A percentile compares a stretch with the other conserved stretches of the same genome.
Conservation (phyloP, 768 basidiomycete species). For the Pleurotus platypus region DNA sequence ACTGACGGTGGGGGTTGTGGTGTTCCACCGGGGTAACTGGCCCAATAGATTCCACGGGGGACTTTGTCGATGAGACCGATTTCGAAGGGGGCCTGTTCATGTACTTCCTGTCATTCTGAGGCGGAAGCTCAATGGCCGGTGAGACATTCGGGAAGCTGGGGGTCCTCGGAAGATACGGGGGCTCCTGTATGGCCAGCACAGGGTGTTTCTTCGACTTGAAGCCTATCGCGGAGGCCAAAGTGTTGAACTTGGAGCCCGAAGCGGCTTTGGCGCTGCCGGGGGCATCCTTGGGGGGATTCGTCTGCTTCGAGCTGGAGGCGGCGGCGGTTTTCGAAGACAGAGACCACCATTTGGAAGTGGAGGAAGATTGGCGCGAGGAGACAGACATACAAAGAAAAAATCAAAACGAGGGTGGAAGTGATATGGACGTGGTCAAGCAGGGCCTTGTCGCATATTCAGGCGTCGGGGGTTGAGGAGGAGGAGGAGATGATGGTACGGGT, state of each 20-base stretch:
- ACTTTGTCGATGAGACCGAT: conserved; percentile 53
- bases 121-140: conserved; percentile 14
- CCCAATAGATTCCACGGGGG: conserved; percentile 50
- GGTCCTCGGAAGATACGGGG: conserved; percentile 21
- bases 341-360: conserved; percentile 43
- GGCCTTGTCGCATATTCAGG: conserved; percentile 18
- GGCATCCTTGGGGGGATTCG: conserved; percentile 24
- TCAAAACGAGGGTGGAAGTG: conserved; percentile 15
- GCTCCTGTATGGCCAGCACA: conserved; percentile 49
- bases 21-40: conserved; percentile 54
- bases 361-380: conserved; percentile 25
- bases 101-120: conserved; percentile 17
- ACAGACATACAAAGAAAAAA: conserved; percentile 16
- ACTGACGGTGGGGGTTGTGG: conserved; percentile 35
- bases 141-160: conserved; percentile 13
- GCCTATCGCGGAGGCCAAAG: conserved; percentile 59
- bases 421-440: conserved; percentile 10
- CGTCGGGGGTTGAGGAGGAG: not conserved
- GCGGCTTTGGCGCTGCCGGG: conserved; percentile 17
- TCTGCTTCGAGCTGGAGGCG: conserved; percentile 21
- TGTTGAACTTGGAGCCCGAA: conserved; percentile 43
- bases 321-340: conserved; percentile 25
- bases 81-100: conserved; percentile 45
- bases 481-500: not conserved
- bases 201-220: conserved; percentile 60